Conservation (phyloP, 2,329 filamentous ascomycete species). For the Paramyrothecium sp. region DNA sequence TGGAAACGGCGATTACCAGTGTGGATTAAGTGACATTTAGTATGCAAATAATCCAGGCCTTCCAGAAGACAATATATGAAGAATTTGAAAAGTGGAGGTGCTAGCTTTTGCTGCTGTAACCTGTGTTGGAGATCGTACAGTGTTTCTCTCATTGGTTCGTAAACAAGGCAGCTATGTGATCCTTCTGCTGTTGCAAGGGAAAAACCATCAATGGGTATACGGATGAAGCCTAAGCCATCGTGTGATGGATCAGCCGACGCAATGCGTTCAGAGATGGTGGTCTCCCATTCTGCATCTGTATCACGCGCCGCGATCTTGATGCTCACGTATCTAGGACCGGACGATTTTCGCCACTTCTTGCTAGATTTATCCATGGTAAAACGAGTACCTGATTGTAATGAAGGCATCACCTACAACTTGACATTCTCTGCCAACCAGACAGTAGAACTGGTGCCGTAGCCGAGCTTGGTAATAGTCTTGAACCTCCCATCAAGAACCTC, state of each 20-base stretch:
- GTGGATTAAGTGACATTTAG: constrained; percentile 14
- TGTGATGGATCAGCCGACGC: constrained; percentile 11
- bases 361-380: background rate
- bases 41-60: constrained; percentile 16
- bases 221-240: constrained; percentile 8
- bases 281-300: constrained; percentile 10
- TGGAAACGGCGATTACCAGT: constrained; percentile 11
- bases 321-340: constrained; percentile 7
- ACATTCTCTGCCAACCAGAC: constrained; percentile 33
- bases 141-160: constrained; percentile 17
- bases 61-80: constrained; percentile 14
- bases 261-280: constrained; percentile 7
- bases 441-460: constrained; percentile 31
- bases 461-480: constrained; percentile 32
- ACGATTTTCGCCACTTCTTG: constrained; percentile 1
- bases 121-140: constrained; percentile 11
- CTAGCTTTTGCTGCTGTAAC: constrained; percentile 10
- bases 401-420: constrained; percentile 6
- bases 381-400: background rate
- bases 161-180: constrained; percentile 17
- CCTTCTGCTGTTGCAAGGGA: constrained; percentile 8
- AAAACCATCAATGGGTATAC: constrained; percentile 12
- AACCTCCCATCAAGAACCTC: constrained; percentile 31
- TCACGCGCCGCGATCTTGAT: constrained; percentile 16
- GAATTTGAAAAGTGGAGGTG: constrained; percentile 11